Base-by-base conservation (phyloP, 2,329 filamentous ascomycete species). In the Cercospora brassicicola region DNA sequence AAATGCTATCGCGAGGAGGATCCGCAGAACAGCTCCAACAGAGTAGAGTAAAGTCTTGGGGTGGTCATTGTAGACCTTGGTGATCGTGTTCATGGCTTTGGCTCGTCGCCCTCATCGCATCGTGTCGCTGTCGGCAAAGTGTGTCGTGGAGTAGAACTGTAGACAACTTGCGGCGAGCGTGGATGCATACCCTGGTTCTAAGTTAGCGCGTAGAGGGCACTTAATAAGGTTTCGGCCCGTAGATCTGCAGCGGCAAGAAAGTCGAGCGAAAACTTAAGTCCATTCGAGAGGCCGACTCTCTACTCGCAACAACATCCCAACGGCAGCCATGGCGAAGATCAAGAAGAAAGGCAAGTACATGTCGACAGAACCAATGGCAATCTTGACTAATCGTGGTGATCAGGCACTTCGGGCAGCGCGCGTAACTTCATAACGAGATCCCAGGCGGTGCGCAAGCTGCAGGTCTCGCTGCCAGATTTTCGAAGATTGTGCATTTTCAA, bases 401-500 rank as follows among this genome's bases (percentile, higher is more conserved):
- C 73, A 90, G 89, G 94, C 79, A 89, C 91, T 80, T 86, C 94
- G 79, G 95, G 95, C 81, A 91, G 93, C 81, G 93, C 94, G 84
- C 97, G 95, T 84, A 99, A 99, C 87, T 99, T 94, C 85, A 93
- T 99, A 76, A 99, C 95, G 67, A 88, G 95, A 81, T 97, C 94
- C 51, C 93, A 97, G 84, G 95, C 95, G 56, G 93, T 99, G 76
- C 93, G 94, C 81, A 99, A 98, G 84, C 90, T 99, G 71, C 95
- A 99, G 83, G 91, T 99, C 82, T 97, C 92, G 77, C 88, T 99
- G 66, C 93, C 94, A 74, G 95, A 99, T 83, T 99, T 99, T 84
- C 90, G 95, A 83, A 91, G 96, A 83, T 87, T 99, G 79, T 99
- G 95, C 84, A 99, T 99, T 81, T 99, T 97, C 90, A 98, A 98